Percentiles rank a stretch among this genome's conserved stretches.
Conservation (phyloP, 2,329 filamentous ascomycete species). For the Cercospora canescens region DNA sequence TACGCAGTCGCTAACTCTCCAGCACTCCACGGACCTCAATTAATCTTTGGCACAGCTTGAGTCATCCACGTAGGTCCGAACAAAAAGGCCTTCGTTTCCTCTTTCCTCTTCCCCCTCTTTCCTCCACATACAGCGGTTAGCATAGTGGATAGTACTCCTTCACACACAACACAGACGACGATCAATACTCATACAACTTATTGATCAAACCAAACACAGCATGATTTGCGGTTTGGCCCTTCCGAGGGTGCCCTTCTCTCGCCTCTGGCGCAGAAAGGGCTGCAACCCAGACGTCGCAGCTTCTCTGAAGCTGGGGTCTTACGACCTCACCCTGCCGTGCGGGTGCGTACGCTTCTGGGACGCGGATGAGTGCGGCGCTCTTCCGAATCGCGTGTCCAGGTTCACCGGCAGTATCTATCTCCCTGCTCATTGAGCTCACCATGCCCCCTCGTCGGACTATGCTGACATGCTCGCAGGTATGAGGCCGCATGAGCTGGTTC, state of each 20-base stretch:
- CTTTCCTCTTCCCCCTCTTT: neutral
- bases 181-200: neutral
- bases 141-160: neutral
- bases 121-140: neutral
- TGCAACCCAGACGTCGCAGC: neutral
- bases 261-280: neutral
- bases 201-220: conserved; percentile 2
- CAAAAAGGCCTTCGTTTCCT: neutral
- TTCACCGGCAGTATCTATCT: neutral
- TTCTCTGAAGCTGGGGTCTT: neutral
- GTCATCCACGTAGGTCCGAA: neutral
- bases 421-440: neutral
- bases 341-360: neutral
- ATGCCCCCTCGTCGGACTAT: neutral
- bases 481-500: neutral
- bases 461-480: neutral
- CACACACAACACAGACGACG: neutral
- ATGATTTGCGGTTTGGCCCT: conserved; percentile 9
- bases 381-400: neutral
- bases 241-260: conserved; percentile 1
- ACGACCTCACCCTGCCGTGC: neutral
- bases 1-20: too few relatives aligned
- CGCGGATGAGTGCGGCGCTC: neutral
- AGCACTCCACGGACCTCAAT: too few relatives aligned
- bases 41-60: neutral